Percentiles rank a stretch among this genome's conserved stretches.
These are phyloP conservation scores for Lagerstroemia speciosa DNA, from an alignment of 345 rosid species.

Conservation along the genomic window DNA sequence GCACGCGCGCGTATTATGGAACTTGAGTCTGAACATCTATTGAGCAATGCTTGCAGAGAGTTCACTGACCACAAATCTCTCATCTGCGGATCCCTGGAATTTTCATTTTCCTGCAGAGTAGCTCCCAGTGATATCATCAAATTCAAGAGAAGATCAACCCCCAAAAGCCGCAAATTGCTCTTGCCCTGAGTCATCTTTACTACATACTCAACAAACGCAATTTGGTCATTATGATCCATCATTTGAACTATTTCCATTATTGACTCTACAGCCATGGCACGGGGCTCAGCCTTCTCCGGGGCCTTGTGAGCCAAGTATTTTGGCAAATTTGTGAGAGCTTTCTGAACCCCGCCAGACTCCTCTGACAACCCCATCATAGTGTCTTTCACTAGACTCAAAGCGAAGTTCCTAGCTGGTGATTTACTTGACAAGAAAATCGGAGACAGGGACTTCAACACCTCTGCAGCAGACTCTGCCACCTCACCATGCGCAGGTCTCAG, in stretches of 20 bases:
- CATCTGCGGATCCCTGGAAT: slow-evolving; percentile 19
- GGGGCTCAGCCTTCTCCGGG: slow-evolving; percentile 82
- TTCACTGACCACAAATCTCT: slow-evolving; percentile 43
- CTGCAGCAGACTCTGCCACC: slow-evolving; percentile 44
- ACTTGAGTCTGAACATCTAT: slow-evolving; percentile 57
- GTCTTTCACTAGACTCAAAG: slow-evolving; percentile 43
- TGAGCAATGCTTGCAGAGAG: slow-evolving; percentile 56
- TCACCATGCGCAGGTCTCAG: slow-evolving; percentile 66
- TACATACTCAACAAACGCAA: slow-evolving; percentile 41
- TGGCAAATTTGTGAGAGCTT: slow-evolving; percentile 53
- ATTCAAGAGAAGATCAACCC: slow-evolving; percentile 65
- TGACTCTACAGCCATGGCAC: slow-evolving; percentile 76
- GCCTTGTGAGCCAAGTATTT: slow-evolving; percentile 64
- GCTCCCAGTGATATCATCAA: slow-evolving; percentile 43
- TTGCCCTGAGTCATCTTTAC: slow-evolving; percentile 69
- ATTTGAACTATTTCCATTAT: slow-evolving; percentile 57
- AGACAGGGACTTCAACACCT: slow-evolving; percentile 55
- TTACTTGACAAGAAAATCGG: slow-evolving; percentile 53
- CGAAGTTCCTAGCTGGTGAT: slow-evolving; percentile 62
- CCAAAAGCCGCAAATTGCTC: slow-evolving; percentile 56
- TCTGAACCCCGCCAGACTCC: slow-evolving; percentile 36
- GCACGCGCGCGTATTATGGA: slow-evolving; percentile 70
- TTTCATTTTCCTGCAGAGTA: slow-evolving; percentile 39
- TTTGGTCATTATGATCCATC: slow-evolving; percentile 47
- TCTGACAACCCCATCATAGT: slow-evolving; percentile 26